Base-by-base conservation (phyloP, 164 flowering plant species). In the Vitis riparia region DNA sequence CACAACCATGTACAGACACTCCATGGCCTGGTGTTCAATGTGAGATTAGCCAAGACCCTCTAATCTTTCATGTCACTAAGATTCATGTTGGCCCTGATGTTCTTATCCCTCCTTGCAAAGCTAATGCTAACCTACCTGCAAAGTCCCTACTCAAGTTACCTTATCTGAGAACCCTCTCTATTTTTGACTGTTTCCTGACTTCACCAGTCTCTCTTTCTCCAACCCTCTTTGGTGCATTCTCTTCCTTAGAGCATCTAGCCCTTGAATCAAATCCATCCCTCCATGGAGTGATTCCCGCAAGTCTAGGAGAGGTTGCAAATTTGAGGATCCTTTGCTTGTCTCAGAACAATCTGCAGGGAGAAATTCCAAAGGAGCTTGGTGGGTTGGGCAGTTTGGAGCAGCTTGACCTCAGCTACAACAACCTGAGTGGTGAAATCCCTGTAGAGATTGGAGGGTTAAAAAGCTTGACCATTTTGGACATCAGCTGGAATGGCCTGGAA, bases 21-120 rank as follows among this genome's bases (percentile, higher is more conserved):
- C 89, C 87, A 68, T 84, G 89, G 89, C 87, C 86, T 62, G 87
- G 89, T 49, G 63, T 86, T 67, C 79, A 82, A 67, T 86, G 87
- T 75, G 86, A 84, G 67, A 51, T 84, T 47, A 78, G 70, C 68
- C 71, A 68, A 55, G 72, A 72, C 51, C 76, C 75, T 63, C 69
- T 76, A 32, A 56, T 77, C 52, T 79, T 86, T 59, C 90, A 84
- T 72, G 78, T 84, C 69, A 86, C 90, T 29, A 79, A 73, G 75
- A 73, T 86, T 61, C 88, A 82, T 65, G 53, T 84, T 51, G 85
- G 84, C 53, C 77, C 77, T 59, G 86, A 86, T 69, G 63, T 86
- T 61, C 17, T 76, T 9, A 47, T 55, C 73, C 86, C 86, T 51
- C 80, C 86, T 65, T 82, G 88, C 70, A 84, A 81, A 73, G 1